Evolutionary conservation across 2,329 filamentous ascomycete genomes (phyloP).

Genomic region (Aureobasidium pullulans): DNA sequence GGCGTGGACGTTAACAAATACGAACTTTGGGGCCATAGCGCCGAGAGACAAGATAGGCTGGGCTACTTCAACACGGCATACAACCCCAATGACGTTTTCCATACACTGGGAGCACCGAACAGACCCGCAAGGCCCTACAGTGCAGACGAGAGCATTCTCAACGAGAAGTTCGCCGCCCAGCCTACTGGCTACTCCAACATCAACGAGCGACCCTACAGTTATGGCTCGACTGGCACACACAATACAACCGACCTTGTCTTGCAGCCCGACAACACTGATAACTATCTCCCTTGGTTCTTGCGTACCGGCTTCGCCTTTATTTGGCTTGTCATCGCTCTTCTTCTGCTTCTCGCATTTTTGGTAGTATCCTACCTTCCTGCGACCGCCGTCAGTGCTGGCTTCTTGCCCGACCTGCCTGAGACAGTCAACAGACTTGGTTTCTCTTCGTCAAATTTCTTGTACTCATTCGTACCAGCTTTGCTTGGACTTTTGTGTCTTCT

Average conservation of each 20-base stretch:
- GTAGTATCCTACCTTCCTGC: slow-evolving; percentile 68
- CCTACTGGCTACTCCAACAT: slow-evolving; percentile 21
- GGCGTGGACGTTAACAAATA: slow-evolving; percentile 51
- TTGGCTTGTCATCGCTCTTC: slow-evolving; percentile 54
- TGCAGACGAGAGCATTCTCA: slow-evolving; percentile 40
- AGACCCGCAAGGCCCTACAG: slow-evolving; percentile 44
- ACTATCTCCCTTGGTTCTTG: slow-evolving; percentile 63
- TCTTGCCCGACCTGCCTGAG: slow-evolving; percentile 59
- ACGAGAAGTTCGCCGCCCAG: slow-evolving; percentile 33
- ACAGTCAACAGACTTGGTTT: slow-evolving; percentile 49
- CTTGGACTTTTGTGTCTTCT: slow-evolving; percentile 62
- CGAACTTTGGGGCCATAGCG: slow-evolving; percentile 49
- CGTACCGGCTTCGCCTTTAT: slow-evolving; percentile 57
- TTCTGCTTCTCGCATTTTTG: slow-evolving; percentile 63
- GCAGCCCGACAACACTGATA: slow-evolving; percentile 38
- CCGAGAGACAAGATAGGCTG: slow-evolving; percentile 60
- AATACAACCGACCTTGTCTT: slow-evolving; percentile 48
- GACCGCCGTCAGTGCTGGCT: slow-evolving; percentile 59
- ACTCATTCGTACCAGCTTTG: slow-evolving; percentile 64
- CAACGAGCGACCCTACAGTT: slow-evolving; percentile 19
- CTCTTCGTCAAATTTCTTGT: slow-evolving; percentile 81
- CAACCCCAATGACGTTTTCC: slow-evolving; percentile 61
- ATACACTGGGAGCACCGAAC: slow-evolving; percentile 65
- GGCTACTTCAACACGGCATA: slow-evolving; percentile 76
- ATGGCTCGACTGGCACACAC: slow-evolving; percentile 8